Percentiles rank a stretch among this genome's conserved stretches.
phyloP scores from a whole-genome alignment of 2,329 filamentous ascomycete genomes.

The Xylariaceae sp. region DNA sequence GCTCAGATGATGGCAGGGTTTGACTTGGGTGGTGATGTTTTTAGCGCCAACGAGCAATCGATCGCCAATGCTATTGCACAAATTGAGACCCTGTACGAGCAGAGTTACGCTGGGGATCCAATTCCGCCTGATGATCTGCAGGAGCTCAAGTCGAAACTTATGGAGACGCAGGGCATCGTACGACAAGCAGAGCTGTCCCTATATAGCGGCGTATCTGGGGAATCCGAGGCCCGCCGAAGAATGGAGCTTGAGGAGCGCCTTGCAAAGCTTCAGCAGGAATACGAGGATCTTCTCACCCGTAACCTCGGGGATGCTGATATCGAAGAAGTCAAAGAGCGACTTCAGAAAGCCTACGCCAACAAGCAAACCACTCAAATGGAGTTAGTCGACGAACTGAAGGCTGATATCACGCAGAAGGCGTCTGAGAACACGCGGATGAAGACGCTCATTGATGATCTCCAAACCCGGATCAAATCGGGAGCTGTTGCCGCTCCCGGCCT shows the following conservation, averaged over 20 bases:
- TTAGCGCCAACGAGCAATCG: constrained; percentile 86
- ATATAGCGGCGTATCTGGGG: constrained; percentile 62
- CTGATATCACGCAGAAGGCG: constrained; percentile 70
- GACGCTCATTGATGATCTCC: constrained; percentile 74
- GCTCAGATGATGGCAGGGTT: constrained; percentile 99
- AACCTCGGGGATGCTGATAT: constrained; percentile 76
- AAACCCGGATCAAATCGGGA: constrained; percentile 66
- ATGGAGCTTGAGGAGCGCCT: constrained; percentile 75
- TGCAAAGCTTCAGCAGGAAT: constrained; percentile 70
- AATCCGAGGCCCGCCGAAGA: constrained; percentile 63
- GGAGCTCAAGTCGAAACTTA: constrained; percentile 69
- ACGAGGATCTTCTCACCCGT: constrained; percentile 75
- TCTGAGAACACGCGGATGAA: constrained; percentile 81
- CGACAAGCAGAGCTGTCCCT: constrained; percentile 87
- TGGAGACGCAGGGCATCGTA: constrained; percentile 89
- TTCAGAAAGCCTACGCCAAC: constrained; percentile 72
- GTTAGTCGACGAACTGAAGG: constrained; percentile 71
- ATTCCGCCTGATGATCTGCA: constrained; percentile 79
- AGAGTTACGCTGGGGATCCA: constrained; percentile 70
- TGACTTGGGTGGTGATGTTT: constrained; percentile 86
- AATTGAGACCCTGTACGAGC: constrained; percentile 72
- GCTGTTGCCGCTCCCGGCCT: constrained; percentile 51
- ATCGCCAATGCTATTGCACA: constrained; percentile 81
- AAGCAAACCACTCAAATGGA: constrained; percentile 70
- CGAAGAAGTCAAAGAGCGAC: constrained; percentile 75